These are phyloP conservation scores for Madurella mycetomatis DNA, from an alignment of 2,329 filamentous ascomycete genomes.

Conservation along the genomic window DNA sequence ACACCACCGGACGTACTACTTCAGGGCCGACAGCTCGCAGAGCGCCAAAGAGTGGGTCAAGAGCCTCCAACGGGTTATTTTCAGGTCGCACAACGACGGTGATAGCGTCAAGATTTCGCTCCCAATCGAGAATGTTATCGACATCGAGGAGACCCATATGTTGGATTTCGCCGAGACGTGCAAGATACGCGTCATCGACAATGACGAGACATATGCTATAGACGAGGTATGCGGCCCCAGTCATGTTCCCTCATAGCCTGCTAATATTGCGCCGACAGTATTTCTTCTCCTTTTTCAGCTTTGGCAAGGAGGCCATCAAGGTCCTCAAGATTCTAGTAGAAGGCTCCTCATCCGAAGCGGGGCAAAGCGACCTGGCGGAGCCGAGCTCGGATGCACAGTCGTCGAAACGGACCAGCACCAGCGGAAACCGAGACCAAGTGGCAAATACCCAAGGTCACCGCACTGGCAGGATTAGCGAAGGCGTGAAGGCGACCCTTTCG, in stretches of 20 bases:
- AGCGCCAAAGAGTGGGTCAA: constrained; percentile 98
- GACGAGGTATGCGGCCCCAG: constrained; percentile 64
- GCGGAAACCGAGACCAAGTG: constrained; percentile 10
- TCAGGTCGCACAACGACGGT: constrained; percentile 90
- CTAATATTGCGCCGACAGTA: constrained; percentile 50
- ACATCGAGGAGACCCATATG: constrained; percentile 88
- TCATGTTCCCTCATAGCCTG: constrained; percentile 23
- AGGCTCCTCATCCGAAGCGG: constrained; percentile 50
- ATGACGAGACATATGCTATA: constrained; percentile 88
- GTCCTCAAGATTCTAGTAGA: constrained; percentile 71
- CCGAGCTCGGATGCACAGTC: constrained; percentile 15
- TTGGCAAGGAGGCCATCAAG: constrained; percentile 76
- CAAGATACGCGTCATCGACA: constrained; percentile 89
- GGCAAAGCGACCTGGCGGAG: constrained; percentile 21
- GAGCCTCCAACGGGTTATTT: constrained; percentile 88
- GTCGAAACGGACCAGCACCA: constrained; percentile 18
- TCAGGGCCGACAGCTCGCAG: constrained; percentile 79
- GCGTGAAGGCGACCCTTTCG: constrained; percentile 58
- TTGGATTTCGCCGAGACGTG: constrained; percentile 89
- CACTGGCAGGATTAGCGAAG: constrained; percentile 46
- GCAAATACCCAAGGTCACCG: constrained; percentile 16
- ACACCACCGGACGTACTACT: constrained; percentile 76
- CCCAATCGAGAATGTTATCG: constrained; percentile 82
- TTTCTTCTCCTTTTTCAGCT: constrained; percentile 93
- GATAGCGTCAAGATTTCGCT: constrained; percentile 95